phyloP scores from a whole-genome alignment of 2,329 filamentous ascomycete species.

The Thielaviopsis musarum region DNA sequence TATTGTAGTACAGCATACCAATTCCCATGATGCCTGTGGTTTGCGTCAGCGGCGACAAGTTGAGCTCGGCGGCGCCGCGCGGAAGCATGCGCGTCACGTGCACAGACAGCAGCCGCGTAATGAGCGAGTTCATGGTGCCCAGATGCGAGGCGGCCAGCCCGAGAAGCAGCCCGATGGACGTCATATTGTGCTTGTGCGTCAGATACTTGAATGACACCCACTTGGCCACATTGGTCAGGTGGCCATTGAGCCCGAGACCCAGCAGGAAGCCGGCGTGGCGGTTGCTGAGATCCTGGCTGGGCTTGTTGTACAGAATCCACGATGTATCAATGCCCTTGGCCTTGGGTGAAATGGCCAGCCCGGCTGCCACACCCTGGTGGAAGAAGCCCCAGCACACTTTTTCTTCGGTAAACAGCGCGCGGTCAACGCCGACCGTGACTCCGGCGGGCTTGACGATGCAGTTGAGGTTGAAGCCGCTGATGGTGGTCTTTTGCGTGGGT shows the following conservation, averaged over 20 bases:
- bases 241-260: conserved; percentile 81
- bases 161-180: conserved; percentile 84
- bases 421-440: conserved; percentile 85
- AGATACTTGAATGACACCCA: conserved; percentile 98
- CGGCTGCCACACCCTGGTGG: conserved; percentile 86
- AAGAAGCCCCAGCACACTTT: conserved; percentile 99
- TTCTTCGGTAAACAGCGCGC: conserved; percentile 74
- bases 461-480: conserved; percentile 79
- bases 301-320: conserved; percentile 98
- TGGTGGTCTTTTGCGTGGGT: conserved; percentile 78
- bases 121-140: conserved; percentile 92
- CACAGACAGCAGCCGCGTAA: conserved; percentile 83
- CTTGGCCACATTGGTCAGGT: conserved; percentile 85
- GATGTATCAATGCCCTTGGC: conserved; percentile 94
- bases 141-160: conserved; percentile 86
- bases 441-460: conserved; percentile 86
- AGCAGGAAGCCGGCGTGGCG: conserved; percentile 90
- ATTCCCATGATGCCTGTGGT: conserved; percentile 97
- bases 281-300: conserved; percentile 69
- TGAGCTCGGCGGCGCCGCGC: conserved; percentile 80
- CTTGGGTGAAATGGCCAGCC: conserved; percentile 73
- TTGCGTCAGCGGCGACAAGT: conserved; percentile 81
- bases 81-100: conserved; percentile 93
- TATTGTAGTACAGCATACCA: conserved; percentile 82
- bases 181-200: conserved; percentile 99